Percentiles rank a stretch among this genome's conserved stretches.
Evolutionary conservation across 2,329 filamentous ascomycete genomes (phyloP).

Genomic region (Cytospora schulzeri): DNA sequence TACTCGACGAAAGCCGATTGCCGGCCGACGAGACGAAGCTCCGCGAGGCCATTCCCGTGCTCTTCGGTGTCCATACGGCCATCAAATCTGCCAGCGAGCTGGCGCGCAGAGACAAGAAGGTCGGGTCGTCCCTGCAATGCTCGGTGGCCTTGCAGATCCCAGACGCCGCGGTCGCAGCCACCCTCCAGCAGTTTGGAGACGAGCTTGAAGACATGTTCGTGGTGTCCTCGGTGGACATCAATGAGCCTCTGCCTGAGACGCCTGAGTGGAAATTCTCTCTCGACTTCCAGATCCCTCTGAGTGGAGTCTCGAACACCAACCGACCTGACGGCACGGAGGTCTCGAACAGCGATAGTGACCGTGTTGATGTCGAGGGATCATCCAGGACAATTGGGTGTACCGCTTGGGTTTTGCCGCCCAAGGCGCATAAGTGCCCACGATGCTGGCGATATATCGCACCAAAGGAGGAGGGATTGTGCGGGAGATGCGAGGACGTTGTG

Average conservation of each 20-base stretch:
- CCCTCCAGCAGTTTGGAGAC: slow-evolving; percentile 44
- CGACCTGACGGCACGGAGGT: too few species aligned
- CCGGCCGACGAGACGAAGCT: slow-evolving; percentile 42
- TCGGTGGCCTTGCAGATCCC: slow-evolving; percentile 61
- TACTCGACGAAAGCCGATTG: slow-evolving; percentile 46
- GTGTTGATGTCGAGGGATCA: slow-evolving; percentile 30
- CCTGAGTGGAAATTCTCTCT: slow-evolving; percentile 46
- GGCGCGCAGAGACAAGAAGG: slow-evolving; percentile 68
- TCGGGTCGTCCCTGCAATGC: slow-evolving; percentile 82
- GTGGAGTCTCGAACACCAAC: too few species aligned
- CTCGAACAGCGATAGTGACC: too few species aligned
- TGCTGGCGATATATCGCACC: slow-evolving; percentile 88
- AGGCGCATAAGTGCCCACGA: slow-evolving; percentile 72
- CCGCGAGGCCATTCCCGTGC: slow-evolving; percentile 45
- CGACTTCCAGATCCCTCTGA: too few species aligned
- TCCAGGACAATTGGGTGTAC: slow-evolving; percentile 38
- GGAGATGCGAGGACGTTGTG: slow-evolving; percentile 71
- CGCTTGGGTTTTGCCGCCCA: slow-evolving; percentile 52
- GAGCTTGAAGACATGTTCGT: slow-evolving; percentile 70
- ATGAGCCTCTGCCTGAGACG: slow-evolving; percentile 36
- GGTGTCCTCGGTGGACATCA: slow-evolving; percentile 63
- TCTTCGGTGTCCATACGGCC: slow-evolving; percentile 62
- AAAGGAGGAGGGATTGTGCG: slow-evolving; percentile 68
- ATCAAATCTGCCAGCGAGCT: slow-evolving; percentile 77
- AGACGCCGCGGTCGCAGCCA: slow-evolving; percentile 36